Base-by-base conservation (phyloP, 2,329 filamentous ascomycete species). In the Aspergillus japonicus region DNA sequence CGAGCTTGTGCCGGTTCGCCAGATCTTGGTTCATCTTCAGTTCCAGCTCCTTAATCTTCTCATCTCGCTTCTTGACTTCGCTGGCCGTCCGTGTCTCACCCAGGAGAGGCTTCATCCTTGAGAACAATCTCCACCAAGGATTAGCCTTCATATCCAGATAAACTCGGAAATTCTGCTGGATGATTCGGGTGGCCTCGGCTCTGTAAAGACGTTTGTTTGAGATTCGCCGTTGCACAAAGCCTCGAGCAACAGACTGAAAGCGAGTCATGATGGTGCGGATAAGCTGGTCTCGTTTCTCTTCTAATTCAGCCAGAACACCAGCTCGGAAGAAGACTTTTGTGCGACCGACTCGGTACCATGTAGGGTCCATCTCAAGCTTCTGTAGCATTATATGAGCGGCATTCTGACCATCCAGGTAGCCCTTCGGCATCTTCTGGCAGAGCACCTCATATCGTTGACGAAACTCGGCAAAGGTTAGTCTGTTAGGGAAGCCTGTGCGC, bases 261-360 rank as follows among this genome's bases (percentile, higher is more conserved):
- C 88, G 87, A 44, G 89, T 87, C 85, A 99, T 93, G 72, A 99
- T 96, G 64, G 96, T 90, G 7, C 91, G 89, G 66, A 99, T 98
- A 21, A 99, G 83, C 2, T 91, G 84, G 74, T 99, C 95, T 58
- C 95, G 89, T 74, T 96, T 91, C 75, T 98, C 96, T 84, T 99
- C 95, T 14, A 99, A 82, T 74, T 99, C 95, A 42, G 95, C 95
- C 50, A 99, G 84, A 2, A 99, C 94, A 60, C 95, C 95, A 48
- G 95, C 92, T 63, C 96, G 86, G 83, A 99, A 99, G 80, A 99
- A 99, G 12, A 99, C 94, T 76, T 99, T 99, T 24, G 92, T 97
- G 59, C 97, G 82, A 68, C 95, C 95, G 59, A 99, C 92, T 23
- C 96, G 90, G 75, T 96, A 99, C 64, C 96, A 85, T 11, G 91